These are phyloP conservation scores for Diaporthe sp. DNA, from an alignment of 2,329 filamentous ascomycete species.

Conservation along the genomic window DNA sequence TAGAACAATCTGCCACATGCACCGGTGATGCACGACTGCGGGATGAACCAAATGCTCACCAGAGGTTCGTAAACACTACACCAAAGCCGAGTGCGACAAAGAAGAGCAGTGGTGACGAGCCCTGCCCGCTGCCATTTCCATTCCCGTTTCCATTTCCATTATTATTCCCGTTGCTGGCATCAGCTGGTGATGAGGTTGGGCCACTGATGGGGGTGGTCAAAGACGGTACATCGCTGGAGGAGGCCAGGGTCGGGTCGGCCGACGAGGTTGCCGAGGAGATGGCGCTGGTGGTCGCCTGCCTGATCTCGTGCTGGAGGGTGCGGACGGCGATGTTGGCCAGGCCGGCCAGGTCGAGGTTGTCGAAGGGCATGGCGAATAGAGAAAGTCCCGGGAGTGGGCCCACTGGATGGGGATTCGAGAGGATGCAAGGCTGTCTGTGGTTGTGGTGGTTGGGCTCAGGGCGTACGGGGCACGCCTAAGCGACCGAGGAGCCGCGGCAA, in stretches of 20 bases:
- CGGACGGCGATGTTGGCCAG: slow-evolving; percentile 39
- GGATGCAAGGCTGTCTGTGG: slow-evolving; percentile 8
- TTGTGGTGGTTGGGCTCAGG: slow-evolving; percentile 32
- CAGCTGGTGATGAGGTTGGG: not conserved
- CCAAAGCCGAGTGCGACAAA: slow-evolving; percentile 97
- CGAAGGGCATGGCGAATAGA: slow-evolving; percentile 33
- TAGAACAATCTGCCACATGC: slow-evolving; percentile 42
- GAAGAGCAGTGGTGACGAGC: slow-evolving; percentile 82
- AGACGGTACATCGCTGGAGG: not conserved
- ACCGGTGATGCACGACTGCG: slow-evolving; percentile 4
- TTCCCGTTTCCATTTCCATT: not conserved
- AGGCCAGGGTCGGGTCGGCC: slow-evolving; percentile 20
- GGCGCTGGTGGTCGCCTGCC: slow-evolving; percentile 35
- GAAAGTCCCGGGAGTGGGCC: not conserved
- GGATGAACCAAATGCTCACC: slow-evolving; percentile 71
- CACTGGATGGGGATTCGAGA: not conserved
- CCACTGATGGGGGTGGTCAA: not conserved
- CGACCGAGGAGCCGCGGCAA: slow-evolving; percentile 32
- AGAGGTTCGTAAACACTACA: slow-evolving; percentile 98
- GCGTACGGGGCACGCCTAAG: slow-evolving; percentile 33
- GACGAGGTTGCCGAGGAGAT: slow-evolving; percentile 31
- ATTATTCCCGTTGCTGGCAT: not conserved
- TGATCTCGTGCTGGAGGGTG: slow-evolving; percentile 39
- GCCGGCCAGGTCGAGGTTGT: slow-evolving; percentile 38
- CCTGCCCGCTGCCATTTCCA: slow-evolving; percentile 46